Evolutionary conservation across 2,329 filamentous ascomycete genomes (phyloP).

Genomic region (Talaromyces sp.): DNA sequence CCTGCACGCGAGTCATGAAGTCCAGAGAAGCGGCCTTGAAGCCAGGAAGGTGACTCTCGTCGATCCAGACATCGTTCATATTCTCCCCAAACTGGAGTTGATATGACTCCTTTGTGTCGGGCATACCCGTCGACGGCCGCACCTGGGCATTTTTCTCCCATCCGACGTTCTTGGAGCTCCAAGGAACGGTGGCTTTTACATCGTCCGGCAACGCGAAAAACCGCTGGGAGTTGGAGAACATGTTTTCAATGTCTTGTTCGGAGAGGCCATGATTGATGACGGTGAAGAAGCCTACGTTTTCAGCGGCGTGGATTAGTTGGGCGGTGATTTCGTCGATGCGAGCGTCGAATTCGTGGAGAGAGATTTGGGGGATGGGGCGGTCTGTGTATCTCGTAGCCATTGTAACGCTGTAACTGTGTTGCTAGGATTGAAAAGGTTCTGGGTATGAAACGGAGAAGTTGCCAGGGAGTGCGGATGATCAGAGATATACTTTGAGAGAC

Average conservation of each 20-base stretch:
- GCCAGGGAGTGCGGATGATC: background rate
- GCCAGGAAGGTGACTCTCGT: slow-evolving; percentile 47
- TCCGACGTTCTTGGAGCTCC: slow-evolving; percentile 55
- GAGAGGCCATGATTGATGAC: slow-evolving; percentile 56
- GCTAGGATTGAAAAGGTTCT: too few species aligned
- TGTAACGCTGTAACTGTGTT: background rate
- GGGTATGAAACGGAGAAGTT: too few species aligned
- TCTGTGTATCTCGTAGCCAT: slow-evolving; percentile 43
- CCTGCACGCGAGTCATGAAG: slow-evolving; percentile 57
- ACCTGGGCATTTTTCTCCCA: slow-evolving; percentile 61
- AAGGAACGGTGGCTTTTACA: slow-evolving; percentile 54
- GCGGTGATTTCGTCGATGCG: slow-evolving; percentile 54
- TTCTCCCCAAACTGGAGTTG: slow-evolving; percentile 60
- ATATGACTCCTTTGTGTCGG: slow-evolving; percentile 61
- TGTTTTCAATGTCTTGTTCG: slow-evolving; percentile 47
- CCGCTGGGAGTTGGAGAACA: slow-evolving; percentile 50
- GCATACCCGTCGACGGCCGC: slow-evolving; percentile 57
- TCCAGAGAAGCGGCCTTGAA: slow-evolving; percentile 46
- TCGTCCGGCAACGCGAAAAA: slow-evolving; percentile 56
- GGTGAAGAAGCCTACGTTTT: slow-evolving; percentile 61
- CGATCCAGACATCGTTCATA: slow-evolving; percentile 54
- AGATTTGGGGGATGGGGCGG: slow-evolving; percentile 52
- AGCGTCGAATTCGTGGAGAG: slow-evolving; percentile 51
- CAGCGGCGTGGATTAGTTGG: slow-evolving; percentile 53
- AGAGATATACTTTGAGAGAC: background rate